phyloP scores from a whole-genome alignment of 148 eudicot genomes.

The Vaccinium darrowii region DNA sequence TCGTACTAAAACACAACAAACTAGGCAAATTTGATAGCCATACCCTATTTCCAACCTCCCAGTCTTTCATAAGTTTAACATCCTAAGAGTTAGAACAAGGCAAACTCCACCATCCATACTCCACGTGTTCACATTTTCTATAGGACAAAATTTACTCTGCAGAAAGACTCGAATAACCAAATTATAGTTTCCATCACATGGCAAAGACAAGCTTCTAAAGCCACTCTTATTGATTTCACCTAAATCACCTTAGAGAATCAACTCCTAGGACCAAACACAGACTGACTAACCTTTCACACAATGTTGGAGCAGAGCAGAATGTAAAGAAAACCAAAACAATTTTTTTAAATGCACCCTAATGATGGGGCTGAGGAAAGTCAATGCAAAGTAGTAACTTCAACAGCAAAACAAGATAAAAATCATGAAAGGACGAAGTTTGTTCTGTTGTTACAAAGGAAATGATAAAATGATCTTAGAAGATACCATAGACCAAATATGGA shows the following conservation, averaged over 20 bases:
- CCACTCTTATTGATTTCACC: no score
- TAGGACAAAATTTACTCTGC: background rate
- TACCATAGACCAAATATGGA: background rate
- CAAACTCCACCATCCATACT: background rate
- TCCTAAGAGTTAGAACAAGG: background rate
- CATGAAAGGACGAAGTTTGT: background rate
- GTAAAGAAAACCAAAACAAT: background rate
- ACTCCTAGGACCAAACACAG: background rate
- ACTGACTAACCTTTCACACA: background rate
- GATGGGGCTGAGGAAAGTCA: background rate
- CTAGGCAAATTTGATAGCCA: background rate
- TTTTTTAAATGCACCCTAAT: background rate
- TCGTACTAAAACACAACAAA: background rate
- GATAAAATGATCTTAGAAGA: background rate
- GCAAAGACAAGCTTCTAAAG: background rate
- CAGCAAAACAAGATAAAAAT: background rate
- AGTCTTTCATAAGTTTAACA: background rate
- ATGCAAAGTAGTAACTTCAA: background rate
- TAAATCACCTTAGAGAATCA: background rate
- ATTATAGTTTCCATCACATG: background rate
- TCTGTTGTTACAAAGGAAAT: background rate
- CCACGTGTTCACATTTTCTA: background rate
- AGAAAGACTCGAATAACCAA: background rate
- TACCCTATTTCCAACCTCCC: background rate
- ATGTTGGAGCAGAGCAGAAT: background rate